A percentile compares a stretch with the other conserved stretches of the same genome.
phyloP scores from a whole-genome alignment of 202 grass and related monocot genomes.

The Panicum virgatum region DNA sequence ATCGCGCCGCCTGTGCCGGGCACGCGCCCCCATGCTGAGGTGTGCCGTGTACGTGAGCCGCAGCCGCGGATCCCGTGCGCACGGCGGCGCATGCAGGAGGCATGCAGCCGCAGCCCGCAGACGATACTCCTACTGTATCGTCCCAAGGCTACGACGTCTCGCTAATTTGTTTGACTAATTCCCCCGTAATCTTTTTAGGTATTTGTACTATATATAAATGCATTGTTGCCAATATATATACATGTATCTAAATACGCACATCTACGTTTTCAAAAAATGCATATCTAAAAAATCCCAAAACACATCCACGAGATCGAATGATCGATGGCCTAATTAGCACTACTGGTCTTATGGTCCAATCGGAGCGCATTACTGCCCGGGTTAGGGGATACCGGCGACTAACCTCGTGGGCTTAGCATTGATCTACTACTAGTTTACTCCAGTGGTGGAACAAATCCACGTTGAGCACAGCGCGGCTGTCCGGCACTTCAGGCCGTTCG shows the following conservation, averaged over 20 bases:
- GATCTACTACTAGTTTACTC: background rate
- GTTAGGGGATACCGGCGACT: background rate
- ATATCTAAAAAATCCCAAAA: background rate
- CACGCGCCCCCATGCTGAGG: conserved; percentile 35
- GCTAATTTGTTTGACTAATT: background rate
- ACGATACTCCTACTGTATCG: too few species aligned
- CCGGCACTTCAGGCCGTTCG: background rate
- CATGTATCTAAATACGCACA: background rate
- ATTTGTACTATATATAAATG: background rate
- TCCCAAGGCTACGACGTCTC: background rate
- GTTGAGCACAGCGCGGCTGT: background rate
- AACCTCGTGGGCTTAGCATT: background rate
- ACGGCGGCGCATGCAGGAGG: too few species aligned
- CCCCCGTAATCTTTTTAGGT: background rate
- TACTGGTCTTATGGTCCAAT: background rate
- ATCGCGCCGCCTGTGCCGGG: background rate
- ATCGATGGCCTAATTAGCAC: background rate
- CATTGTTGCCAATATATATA: background rate
- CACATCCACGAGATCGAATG: background rate
- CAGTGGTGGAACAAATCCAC: background rate
- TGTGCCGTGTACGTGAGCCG: background rate
- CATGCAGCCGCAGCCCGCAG: too few species aligned
- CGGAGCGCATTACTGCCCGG: conserved; percentile 6
- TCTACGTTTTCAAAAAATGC: background rate
- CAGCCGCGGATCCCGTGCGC: background rate